These are phyloP conservation scores for Solanum corneliomulleri DNA, from an alignment of 257 asterid genomes.

Conservation along the genomic window DNA sequence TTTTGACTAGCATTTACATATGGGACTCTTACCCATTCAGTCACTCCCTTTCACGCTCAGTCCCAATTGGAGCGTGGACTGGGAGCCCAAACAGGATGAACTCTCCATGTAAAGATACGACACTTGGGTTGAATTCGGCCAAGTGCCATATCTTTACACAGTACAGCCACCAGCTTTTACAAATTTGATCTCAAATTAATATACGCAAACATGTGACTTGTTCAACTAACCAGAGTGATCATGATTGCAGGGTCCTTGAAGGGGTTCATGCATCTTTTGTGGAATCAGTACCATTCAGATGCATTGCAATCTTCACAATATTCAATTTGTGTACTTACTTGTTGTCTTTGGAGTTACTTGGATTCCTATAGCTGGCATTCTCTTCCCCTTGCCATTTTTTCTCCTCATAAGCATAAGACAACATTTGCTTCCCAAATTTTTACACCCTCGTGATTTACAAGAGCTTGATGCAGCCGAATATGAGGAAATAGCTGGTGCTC, in stretches of 20 bases:
- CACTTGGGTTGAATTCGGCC: neutral
- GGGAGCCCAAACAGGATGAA: neutral
- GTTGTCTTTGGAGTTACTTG: constrained; percentile 50
- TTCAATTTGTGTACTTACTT: constrained; percentile 30
- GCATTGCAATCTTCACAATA: constrained; percentile 33
- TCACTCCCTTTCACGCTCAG: neutral
- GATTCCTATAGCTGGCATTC: constrained; percentile 58
- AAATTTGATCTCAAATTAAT: neutral
- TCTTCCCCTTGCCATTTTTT: constrained; percentile 53
- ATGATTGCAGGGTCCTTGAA: constrained; percentile 29
- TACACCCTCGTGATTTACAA: constrained; percentile 18
- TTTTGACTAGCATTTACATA: neutral
- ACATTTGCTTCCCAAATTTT: constrained; percentile 37
- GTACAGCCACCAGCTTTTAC: neutral
- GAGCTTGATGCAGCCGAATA: constrained; percentile 63
- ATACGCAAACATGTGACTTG: neutral
- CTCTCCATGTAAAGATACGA: neutral
- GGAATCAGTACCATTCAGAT: constrained; percentile 44
- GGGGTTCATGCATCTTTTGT: constrained; percentile 42
- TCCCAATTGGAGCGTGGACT: neutral
- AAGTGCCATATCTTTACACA: neutral
- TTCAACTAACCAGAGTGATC: neutral
- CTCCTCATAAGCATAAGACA: constrained; percentile 42
- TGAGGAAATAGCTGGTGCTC: constrained; percentile 37
- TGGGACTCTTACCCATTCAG: neutral